Base-by-base conservation (phyloP, 345 rosid genomes). In the Salix purpurea region DNA sequence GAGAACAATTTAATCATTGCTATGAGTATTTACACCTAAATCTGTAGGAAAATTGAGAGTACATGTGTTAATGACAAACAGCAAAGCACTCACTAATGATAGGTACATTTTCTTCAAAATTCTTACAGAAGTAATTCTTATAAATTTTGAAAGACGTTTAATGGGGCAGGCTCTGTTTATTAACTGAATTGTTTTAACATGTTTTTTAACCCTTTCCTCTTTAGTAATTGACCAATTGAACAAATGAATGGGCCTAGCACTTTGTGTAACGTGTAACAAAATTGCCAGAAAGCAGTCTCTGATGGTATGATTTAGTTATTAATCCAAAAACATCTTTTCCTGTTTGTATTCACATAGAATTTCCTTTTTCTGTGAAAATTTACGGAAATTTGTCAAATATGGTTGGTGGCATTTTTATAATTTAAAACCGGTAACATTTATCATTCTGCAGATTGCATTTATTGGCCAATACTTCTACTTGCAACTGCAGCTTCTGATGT, bases 401-500 rank as follows among this genome's bases (percentile, higher is more conserved):
- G 48, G 1, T 11, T 12, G 15, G 2, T 42, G 48, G 48, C 12
- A 10, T 42, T 42, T 42, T 42, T 39, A 39, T 39, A 42, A 42
- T 42, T 12, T 12, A 42, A 42, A 42, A 2, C 15, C 2, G 48
- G 48, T 12, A 42, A 42, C 36, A 4, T 69, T 39, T 58, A 15
- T 58, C 23, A 28, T 56, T 68, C 16, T 67, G 81, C 73, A 28
- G 76, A 67, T 40, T 21, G 44, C 30, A 76, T 70, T 40, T 46
- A 69, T 44, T 76, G 79, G 79, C 79, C 79, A 39, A 48, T 61
- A 8, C 44, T 76, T n/a, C 11, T 76, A 12, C 54, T 64, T 62
- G 81, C 77, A 24, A 78, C 76, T 65, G 77, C 73, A 28, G 76
- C 81, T 56, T 77, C 81, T 66, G 67, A 72, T 46, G 73, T 72